Percentiles rank a stretch among this genome's conserved stretches.
Conservation (phyloP, 2,329 filamentous ascomycete genomes). For the Cladosporium phlei region DNA sequence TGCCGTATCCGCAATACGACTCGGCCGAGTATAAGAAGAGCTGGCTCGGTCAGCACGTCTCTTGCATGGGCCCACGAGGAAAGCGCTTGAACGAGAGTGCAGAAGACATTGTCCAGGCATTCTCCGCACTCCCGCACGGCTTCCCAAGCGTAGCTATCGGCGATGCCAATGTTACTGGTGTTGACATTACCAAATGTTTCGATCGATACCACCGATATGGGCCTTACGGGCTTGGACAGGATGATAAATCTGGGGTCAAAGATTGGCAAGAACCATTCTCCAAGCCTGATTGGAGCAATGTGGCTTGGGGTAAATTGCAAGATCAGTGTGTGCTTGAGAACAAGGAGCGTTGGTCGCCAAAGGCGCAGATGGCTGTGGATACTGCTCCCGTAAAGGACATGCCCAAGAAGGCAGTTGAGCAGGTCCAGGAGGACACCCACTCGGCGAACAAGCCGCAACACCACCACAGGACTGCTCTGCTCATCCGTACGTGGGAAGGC, state of each 20-base stretch:
- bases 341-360: slow-evolving; percentile 52
- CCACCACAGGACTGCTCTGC: slow-evolving; percentile 41
- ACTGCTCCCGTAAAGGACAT: slow-evolving; percentile 21
- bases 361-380: slow-evolving; percentile 33
- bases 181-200: slow-evolving; percentile 64
- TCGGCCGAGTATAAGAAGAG: slow-evolving; percentile 54
- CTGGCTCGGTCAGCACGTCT: slow-evolving; percentile 55
- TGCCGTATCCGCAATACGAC: slow-evolving; percentile 70
- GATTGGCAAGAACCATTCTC: slow-evolving; percentile 34
- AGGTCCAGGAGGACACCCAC: slow-evolving; percentile 6
- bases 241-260: slow-evolving; percentile 36
- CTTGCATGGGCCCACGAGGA: slow-evolving; percentile 60
- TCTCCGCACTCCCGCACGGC: slow-evolving; percentile 50
- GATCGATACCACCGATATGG: slow-evolving; percentile 51
- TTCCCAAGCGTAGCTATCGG: slow-evolving; percentile 62
- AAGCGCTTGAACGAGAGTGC: slow-evolving; percentile 49
- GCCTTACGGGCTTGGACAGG: slow-evolving; percentile 54
- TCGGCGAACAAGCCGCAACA: slow-evolving; percentile 27
- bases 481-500: slow-evolving; percentile 45
- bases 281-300: slow-evolving; percentile 55
- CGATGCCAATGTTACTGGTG: slow-evolving; percentile 55
- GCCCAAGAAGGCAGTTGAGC: slow-evolving; percentile 17
- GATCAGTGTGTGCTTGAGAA: slow-evolving; percentile 62
- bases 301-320: slow-evolving; percentile 69
- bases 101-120: slow-evolving; percentile 62